These are phyloP conservation scores for Pseudonitzschia pungens DNA, from an alignment of 108 stramenopile species.

Conservation along the genomic window DNA sequence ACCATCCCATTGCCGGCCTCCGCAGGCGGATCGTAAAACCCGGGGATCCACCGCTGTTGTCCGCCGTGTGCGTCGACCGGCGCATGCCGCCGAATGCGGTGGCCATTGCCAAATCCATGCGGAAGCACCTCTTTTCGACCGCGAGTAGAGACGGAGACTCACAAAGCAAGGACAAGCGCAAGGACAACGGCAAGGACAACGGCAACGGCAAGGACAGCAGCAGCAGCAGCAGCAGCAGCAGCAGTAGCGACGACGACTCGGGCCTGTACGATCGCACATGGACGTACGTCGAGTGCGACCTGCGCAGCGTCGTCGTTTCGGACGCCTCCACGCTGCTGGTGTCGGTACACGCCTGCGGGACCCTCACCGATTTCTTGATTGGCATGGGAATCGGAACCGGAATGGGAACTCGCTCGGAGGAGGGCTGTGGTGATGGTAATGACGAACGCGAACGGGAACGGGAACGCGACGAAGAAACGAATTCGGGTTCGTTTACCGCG, in stretches of 20 bases:
- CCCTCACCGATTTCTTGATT: conserved; percentile 49
- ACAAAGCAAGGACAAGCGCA: neutral
- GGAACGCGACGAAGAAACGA: too few species aligned
- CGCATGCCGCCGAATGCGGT: conserved; percentile 66
- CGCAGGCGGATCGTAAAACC: neutral
- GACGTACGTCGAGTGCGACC: conserved; percentile 56
- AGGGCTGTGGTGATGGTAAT: too few species aligned
- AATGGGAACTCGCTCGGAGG: too few species aligned
- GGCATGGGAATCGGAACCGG: conserved; percentile 30
- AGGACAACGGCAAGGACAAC: neutral
- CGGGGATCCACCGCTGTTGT: conserved; percentile 30
- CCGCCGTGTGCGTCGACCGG: conserved; percentile 57
- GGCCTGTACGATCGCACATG: conserved; percentile 32
- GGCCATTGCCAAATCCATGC: conserved; percentile 45
- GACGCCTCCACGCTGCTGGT: conserved; percentile 57
- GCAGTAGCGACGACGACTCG: neutral
- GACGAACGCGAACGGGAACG: too few species aligned
- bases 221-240: too few species aligned
- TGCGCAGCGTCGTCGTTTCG: conserved; percentile 42
- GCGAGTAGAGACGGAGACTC: neutral
- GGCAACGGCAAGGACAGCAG: neutral
- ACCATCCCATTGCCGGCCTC: neutral
- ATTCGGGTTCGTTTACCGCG: conserved; percentile 10
- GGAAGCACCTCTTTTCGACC: conserved; percentile 48
- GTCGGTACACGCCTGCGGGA: conserved; percentile 61